Evolutionary conservation across 192 early-diverging fungal species (phyloP), one percentile per base, ranked within the genome.

Genomic region (Dimargaris cristalligena): DNA sequence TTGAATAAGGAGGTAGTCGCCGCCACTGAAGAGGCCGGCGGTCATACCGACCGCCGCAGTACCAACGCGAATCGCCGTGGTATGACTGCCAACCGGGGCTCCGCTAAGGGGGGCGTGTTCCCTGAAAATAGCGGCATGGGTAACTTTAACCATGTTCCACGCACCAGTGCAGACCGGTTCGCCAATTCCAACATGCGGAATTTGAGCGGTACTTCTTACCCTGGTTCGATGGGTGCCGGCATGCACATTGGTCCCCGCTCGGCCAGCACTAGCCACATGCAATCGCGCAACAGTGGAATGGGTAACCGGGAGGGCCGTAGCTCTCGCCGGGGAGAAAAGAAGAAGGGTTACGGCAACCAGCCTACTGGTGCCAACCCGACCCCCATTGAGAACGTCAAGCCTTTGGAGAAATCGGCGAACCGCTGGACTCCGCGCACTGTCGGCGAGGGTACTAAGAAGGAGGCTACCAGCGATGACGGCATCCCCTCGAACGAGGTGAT

Each of bases 381-480:
- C 60, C 32, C 29, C 59, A 51, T 20, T 23, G 77, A 80, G 23
- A 79, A 78, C 58, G 69, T 91, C 60, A 83, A 84, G 68, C 87
- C 88, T 55, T 73, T 95, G 54, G 82, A 84, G 62, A 81, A 81
- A 71, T 73, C 78, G 38, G 86, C 91, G 60, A 83, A 87, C 63
- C 86, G 91, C 22, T 97, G 94, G 84, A 71, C 68, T 14, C 81
- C 88, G 20, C 71, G 59, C 35, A 71, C 73, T 44, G 71, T 75
- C 23, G 75, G 58, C 16, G 67, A 33, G 10, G 78, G 78, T 59
- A 64, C 70, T 41, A 77, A 73, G 2, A 78, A 72, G 64, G 28
- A 59, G 4, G n/a, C n/a, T n/a, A n/a, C n/a, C n/a, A n/a, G n/a
- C n/a, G 73, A 45, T 3, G 68, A 73, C 4, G 79, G 76, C 25